Evolutionary conservation across 192 early-diverging fungal genomes (phyloP).

Genomic region (Backusella mclennaniae): DNA sequence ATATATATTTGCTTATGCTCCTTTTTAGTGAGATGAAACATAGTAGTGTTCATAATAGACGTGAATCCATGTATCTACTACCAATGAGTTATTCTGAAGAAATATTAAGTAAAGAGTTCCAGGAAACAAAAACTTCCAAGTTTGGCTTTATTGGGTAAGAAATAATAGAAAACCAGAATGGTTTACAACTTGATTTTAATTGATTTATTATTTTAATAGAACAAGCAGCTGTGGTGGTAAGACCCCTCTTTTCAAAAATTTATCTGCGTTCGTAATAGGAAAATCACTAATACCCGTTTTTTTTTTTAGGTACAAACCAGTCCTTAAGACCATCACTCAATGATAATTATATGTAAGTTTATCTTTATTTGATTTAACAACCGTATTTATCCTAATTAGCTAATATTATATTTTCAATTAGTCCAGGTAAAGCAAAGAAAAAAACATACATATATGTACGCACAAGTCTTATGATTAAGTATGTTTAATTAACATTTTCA

Average conservation of each 20-base stretch:
- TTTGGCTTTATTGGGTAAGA: conserved; percentile 2
- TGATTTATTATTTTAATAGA: neutral
- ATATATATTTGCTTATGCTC: neutral
- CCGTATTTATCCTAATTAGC: neutral
- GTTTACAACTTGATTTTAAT: neutral
- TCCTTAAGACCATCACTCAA: neutral
- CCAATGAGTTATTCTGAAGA: conserved; percentile 3
- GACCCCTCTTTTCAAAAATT: neutral
- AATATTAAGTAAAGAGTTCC: conserved; percentile 3
- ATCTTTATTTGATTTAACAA: neutral
- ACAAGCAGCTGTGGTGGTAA: neutral
- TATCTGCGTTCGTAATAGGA: neutral
- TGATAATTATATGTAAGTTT: conserved; percentile 1
- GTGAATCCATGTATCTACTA: neutral
- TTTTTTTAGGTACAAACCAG: neutral
- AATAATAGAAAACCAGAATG: neutral
- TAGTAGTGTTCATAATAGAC: neutral
- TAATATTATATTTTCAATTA: neutral
- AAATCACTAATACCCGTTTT: neutral
- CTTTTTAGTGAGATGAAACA: neutral
- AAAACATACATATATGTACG: neutral
- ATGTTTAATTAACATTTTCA: neutral
- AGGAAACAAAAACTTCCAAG: neutral
- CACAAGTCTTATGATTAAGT: neutral
- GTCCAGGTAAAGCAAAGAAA: neutral